Evolutionary conservation across 768 basidiomycete genomes (phyloP), one percentile per base, ranked within the genome.

Genomic region (Pulveroboletus sp.): DNA sequence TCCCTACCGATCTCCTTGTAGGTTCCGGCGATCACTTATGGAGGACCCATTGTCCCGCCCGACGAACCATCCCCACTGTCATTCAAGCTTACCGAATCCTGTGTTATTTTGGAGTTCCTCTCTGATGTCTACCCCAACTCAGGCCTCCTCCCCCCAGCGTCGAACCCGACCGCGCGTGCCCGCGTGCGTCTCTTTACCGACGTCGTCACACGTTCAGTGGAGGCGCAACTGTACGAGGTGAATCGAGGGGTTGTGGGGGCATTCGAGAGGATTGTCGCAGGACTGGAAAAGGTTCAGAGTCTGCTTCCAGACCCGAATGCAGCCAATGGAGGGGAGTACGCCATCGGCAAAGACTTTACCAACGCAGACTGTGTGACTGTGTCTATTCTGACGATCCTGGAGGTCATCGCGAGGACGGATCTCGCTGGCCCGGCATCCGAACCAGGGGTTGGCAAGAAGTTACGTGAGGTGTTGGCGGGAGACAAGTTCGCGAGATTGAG

Each of bases 161-260:
- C 68, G 4, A 76, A 82, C 58, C 78, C 81, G 4, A 70, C 81
- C 27, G 55, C 56, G 4, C 78, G 81, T 27, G 84, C 85, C 13
- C 72, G 74, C 48, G 78, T 71, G 7, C 79, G 83, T 14, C 77
- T 84, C 67, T 82, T 85, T 68, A 76, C 81, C 60, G 79, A 85
- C 49, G 66, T 70, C 7, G 72, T 79, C 19, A 65, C 69, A 1
- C 75, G 67, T 49, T 72, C 73, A 33, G 61, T 82, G 49, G 50
- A 64, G n/a, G 62, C 72, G 0, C 60, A 68, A 0, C 73, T 63
- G 57, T 55, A 64, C 23, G 69, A 58, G 4, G 63, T 71, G 23
- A n/a, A 72, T 13, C 39, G 61, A 13, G 61, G 67, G 3, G 12
- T 16, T 2, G 21, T 34, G 1, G 47, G 16, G 5, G 37, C n/a